Conservation (phyloP, 75 land plant genomes). For the Cunninghamia lanceolata region DNA sequence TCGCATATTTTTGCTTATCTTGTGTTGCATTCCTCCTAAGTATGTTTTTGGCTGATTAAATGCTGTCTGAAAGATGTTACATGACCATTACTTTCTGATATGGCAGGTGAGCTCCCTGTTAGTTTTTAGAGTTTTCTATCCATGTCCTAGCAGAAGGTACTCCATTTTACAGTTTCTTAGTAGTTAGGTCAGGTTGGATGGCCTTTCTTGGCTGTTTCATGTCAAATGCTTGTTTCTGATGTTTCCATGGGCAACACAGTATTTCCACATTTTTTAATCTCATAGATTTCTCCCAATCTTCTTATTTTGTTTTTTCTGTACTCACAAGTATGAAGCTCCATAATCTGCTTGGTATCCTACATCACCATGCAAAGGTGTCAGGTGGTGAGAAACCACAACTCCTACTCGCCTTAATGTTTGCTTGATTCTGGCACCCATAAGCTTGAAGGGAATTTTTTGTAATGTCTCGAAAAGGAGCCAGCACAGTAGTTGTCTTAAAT, state of each 20-base stretch:
- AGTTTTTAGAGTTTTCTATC: background rate
- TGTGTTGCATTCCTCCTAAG: background rate
- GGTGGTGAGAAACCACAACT: background rate
- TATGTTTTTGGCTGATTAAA: background rate
- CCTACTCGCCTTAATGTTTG: background rate
- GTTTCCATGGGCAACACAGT: background rate
- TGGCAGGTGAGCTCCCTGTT: background rate
- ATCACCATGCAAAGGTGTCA: background rate
- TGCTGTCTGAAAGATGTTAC: background rate
- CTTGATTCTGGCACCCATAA: background rate
- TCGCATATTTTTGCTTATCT: background rate
- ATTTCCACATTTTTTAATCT: background rate
- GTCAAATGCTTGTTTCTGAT: background rate
- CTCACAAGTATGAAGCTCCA: background rate
- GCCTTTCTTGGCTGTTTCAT: background rate
- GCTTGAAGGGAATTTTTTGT: background rate
- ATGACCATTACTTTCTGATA: background rate
- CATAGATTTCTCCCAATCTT: background rate
- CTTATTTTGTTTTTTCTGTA: background rate
- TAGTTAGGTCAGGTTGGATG: background rate
- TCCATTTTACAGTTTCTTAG: background rate
- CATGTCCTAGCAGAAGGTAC: background rate
- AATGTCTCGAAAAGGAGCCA: background rate
- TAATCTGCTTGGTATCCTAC: background rate
- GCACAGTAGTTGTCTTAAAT: too few relatives aligned